A percentile compares a stretch with the other conserved stretches of the same genome.
Evolutionary conservation across 2,329 filamentous ascomycete genomes (phyloP).

Genomic region (Botrytis hyacinthi): DNA sequence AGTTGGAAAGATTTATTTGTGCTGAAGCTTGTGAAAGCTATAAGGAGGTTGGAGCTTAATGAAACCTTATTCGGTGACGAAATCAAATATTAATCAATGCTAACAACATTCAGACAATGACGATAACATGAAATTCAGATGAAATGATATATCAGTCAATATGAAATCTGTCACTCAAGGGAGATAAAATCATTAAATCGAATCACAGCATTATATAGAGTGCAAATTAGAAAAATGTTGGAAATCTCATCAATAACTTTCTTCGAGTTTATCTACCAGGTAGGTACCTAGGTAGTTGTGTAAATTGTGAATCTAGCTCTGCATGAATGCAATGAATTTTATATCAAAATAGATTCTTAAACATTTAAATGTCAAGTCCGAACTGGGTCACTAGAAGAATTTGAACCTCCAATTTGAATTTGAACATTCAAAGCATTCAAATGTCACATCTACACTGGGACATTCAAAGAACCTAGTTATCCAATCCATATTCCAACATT

Average conservation of each 20-base stretch:
- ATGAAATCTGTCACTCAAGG: neutral
- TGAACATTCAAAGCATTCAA: too few species aligned
- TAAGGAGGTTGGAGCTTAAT: neutral
- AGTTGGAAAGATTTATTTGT: constrained; percentile 12
- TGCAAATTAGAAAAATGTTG: neutral
- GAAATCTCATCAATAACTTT: neutral
- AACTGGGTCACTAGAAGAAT: too few species aligned
- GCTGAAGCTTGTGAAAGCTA: constrained; percentile 6
- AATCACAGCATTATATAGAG: neutral
- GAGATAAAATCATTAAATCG: neutral
- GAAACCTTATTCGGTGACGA: neutral
- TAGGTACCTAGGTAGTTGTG: neutral
- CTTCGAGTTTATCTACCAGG: neutral
- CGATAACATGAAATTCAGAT: neutral
- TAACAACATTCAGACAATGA: neutral
- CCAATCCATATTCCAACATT: too few species aligned
- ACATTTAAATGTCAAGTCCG: neutral
- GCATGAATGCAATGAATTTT: neutral
- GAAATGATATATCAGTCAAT: neutral
- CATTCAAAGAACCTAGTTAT: too few species aligned
- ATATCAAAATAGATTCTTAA: too few species aligned
- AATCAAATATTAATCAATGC: neutral
- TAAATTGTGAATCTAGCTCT: constrained; percentile 7
- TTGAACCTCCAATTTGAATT: neutral
- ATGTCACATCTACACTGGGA: too few species aligned